phyloP scores from a whole-genome alignment of 345 rosid genomes.

The Combretum micranthum region DNA sequence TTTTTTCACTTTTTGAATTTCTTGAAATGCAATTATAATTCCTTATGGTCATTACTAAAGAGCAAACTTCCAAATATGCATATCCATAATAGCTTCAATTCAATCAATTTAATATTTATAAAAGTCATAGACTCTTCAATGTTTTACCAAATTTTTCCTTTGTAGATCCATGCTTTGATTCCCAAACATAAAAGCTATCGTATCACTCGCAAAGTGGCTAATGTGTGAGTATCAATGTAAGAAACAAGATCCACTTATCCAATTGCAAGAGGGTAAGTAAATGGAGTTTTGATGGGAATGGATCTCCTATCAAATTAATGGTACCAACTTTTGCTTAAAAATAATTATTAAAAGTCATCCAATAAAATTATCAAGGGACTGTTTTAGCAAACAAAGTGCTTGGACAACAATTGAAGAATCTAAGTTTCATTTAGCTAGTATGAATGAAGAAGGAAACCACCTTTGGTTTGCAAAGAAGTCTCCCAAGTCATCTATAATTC shows the following conservation, averaged over 20 bases:
- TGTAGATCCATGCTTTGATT: conserved; percentile 26
- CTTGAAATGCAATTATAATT: too few relatives aligned
- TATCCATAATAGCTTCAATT: too few relatives aligned
- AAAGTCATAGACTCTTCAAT: too few relatives aligned
- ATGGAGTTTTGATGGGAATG: conserved; percentile 11
- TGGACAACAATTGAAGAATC: too few relatives aligned
- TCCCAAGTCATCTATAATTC: conserved; percentile 7
- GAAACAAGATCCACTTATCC: conserved; percentile 12
- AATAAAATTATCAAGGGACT: too few relatives aligned
- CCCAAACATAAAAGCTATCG: conserved; percentile 11
- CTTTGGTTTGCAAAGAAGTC: conserved; percentile 25
- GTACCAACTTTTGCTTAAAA: conserved; percentile 16
- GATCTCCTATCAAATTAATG: conserved; percentile 13
- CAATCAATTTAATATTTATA: too few relatives aligned
- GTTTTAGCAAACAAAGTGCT: too few relatives aligned
- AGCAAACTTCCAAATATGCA: too few relatives aligned
- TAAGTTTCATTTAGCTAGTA: conserved; percentile 15
- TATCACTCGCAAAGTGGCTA: conserved; percentile 32
- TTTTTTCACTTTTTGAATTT: too few relatives aligned
- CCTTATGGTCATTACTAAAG: too few relatives aligned
- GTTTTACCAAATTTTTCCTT: not conserved
- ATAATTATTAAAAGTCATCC: too few relatives aligned
- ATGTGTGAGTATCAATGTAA: conserved; percentile 10
- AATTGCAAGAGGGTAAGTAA: not conserved
- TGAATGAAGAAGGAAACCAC: conserved; percentile 12